Base-by-base conservation (phyloP, 257 asterid genomes). In the Lycium ferocissimum region DNA sequence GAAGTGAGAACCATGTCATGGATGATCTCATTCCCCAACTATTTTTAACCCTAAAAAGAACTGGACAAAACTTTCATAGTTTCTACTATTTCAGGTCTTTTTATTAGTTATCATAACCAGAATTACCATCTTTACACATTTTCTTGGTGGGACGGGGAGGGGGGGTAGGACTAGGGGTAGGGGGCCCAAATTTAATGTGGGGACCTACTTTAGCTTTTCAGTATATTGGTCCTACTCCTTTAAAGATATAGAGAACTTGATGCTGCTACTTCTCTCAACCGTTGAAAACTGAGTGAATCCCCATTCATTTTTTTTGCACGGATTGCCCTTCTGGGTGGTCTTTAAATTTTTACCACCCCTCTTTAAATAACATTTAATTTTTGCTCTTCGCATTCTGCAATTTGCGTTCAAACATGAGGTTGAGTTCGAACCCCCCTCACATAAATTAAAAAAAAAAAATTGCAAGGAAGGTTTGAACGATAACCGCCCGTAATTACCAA, bases 1-100 rank as follows among this genome's bases (percentile, higher is more conserved):
- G 15, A 12, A 76, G 82, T 76, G 82, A 76, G 26, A 26, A 33
- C 26, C 82, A 51, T 76, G 82, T 76, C 82, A 76, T 76, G 63
- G 82, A 76, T 76, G 82, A 76, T 76, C 82, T 76, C 82, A 76
- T 26, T 9, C 82, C 18, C 47, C 82, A 35, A 76, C 63, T 4
- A 51, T 47, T 2, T 75, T 51, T 13, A 51, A 51, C 82, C 63
- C n/a, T 8, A 26, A 75, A 49, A 66, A 66, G n/a, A 49, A 45
- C 4, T 14, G 20, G 43, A 75, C 12, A 75, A 51, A 14, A 75
- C 2, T 12, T 49, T 75, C 17, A 26, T 51, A 51, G 26, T 76
- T 49, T 13, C 45, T 20, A 76, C 63, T 14, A 76, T 49, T 76
- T 76, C 9, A 22, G 6, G 22, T 17, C 0, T 15, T 69, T 26